These are phyloP conservation scores for Silene conica DNA, from an alignment of 148 eudicot genomes.

Conservation along the genomic window DNA sequence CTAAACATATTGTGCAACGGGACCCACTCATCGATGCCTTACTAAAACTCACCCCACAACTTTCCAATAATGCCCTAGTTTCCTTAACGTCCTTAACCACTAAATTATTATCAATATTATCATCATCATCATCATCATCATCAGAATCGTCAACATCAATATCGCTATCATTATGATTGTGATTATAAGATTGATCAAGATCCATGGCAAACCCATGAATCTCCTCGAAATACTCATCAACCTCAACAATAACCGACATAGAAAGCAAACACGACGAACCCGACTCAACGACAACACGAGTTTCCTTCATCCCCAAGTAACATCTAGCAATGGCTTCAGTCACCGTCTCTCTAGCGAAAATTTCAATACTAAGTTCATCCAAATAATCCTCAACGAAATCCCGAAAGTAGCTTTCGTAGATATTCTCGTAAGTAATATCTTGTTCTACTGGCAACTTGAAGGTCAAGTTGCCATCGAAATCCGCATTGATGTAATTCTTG, in stretches of 20 bases:
- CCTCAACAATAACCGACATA: neutral
- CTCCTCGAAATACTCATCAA: constrained; percentile 5
- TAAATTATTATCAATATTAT: neutral
- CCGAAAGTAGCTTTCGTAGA: neutral
- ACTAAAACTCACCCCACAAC: neutral
- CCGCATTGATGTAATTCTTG: neutral
- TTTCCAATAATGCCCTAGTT: neutral
- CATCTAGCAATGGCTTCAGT: neutral
- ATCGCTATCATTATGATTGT: neutral
- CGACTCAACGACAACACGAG: neutral
- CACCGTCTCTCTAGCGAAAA: neutral
- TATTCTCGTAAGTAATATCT: neutral
- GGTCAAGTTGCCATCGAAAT: neutral
- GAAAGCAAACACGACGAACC: neutral
- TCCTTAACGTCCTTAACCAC: neutral
- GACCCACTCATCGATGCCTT: neutral
- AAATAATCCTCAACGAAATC: neutral
- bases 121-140: neutral
- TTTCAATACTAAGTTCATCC: neutral
- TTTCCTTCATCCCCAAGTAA: neutral
- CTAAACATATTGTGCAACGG: neutral
- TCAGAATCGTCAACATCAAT: neutral
- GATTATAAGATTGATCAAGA: neutral
- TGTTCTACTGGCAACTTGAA: neutral
- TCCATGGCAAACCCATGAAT: neutral